Base-by-base conservation (phyloP, 768 basidiomycete genomes). In the Suillus sp. region DNA sequence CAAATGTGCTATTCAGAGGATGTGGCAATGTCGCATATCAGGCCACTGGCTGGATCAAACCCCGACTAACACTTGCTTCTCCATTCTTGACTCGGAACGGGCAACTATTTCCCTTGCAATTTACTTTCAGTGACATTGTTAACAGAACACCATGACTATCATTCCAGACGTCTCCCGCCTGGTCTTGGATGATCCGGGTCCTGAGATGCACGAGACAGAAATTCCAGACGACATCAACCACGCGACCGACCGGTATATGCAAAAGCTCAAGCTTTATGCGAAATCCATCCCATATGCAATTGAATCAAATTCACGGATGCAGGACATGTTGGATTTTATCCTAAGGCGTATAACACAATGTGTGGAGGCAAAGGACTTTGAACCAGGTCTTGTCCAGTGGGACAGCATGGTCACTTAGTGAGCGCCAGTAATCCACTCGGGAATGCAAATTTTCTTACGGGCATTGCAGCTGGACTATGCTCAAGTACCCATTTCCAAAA, bases 401-500 rank as follows among this genome's bases (percentile, higher is more conserved):
- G 92, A 89, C 70, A 84, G 83, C 69, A 88, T 92, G 87, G 70
- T 91, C 57, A 81, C 81, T 56, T 86, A 90, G 88, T 91, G 73
- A 67, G 89, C 84, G n/a, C 34, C 6, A 30, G 47, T 61, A 34
- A 22, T 14, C 65, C 47, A 25, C 32, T 30, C 59, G 30, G 48
- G 30, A 57, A 61, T 64, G 61, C 59, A 50, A 65, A n/a, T 62
- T 59, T 34, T 73, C 63, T 69, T 59, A 40, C 61, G 50, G 61
- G 35, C 30, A 45, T 35, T 43, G 63, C 68, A 93, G 91, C 71
- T 95, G 93, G 92, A 75, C 78, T 51, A 88, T 88, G 79, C 83
- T 95, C 73, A 92, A 93, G 71, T 95, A 94, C 71, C 93, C 92
- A 40, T 88, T 96, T 69, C 92, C 91, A 61, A 89, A 90, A 71